These are phyloP conservation scores for Leptographium wingfieldii DNA, from an alignment of 2,329 filamentous ascomycete genomes.

Conservation along the genomic window DNA sequence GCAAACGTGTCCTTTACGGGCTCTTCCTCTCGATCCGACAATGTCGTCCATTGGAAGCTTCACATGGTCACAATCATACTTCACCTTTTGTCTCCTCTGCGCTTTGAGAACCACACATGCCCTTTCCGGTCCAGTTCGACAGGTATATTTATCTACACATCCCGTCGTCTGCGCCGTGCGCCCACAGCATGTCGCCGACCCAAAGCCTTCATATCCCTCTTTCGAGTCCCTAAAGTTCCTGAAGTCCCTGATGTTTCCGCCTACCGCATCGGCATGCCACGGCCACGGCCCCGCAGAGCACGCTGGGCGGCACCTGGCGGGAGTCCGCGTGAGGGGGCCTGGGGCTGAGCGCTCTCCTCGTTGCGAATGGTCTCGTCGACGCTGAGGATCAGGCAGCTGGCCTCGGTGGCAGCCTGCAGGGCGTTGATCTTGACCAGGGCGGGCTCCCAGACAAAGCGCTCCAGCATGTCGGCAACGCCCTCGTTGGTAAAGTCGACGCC, in stretches of 20 bases:
- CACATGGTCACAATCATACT: too few relatives aligned
- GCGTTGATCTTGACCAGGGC: slow-evolving; percentile 94
- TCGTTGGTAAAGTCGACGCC: slow-evolving; percentile 92
- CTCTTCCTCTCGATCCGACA: too few relatives aligned
- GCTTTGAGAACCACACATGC: not conserved
- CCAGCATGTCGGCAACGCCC: slow-evolving; percentile 88
- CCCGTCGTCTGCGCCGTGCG: not conserved
- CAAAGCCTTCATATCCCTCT: slow-evolving; percentile 1
- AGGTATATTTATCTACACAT: not conserved
- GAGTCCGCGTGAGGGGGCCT: slow-evolving; percentile 63
- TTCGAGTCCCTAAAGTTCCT: not conserved
- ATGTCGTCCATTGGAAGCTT: too few relatives aligned
- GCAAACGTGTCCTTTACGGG: too few relatives aligned
- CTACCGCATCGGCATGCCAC: slow-evolving; percentile 80
- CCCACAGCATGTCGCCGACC: too few relatives aligned
- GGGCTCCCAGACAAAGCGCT: slow-evolving; percentile 94
- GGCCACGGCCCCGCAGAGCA: slow-evolving; percentile 69
- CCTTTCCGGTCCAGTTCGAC: slow-evolving; percentile 9
- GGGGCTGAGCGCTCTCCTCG: slow-evolving; percentile 78
- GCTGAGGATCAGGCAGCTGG: slow-evolving; percentile 84
- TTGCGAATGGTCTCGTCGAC: slow-evolving; percentile 99
- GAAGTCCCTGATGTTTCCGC: not conserved
- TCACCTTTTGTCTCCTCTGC: not conserved
- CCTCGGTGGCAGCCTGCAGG: slow-evolving; percentile 90
- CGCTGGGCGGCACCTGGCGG: slow-evolving; percentile 79